Evolutionary conservation across 1,139 yeast genomes (phyloP), one percentile per base, ranked within the genome.

Genomic region (Diutina rugosa): DNA sequence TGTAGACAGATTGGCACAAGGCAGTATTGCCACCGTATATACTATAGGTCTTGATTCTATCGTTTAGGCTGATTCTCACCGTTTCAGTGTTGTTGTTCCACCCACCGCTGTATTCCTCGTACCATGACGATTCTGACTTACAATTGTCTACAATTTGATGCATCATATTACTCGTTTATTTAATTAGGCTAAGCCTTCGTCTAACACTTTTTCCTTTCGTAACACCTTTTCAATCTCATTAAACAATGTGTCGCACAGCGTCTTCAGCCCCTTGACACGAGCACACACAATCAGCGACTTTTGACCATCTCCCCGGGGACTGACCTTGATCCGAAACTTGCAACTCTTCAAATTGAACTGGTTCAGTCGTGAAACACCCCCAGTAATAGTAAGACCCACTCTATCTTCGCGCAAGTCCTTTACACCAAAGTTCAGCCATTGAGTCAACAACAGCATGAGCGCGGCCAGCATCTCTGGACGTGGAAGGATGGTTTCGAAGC

Each of bases 391-490:
- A 62, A 71, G 69, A 8, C 73, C 70, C 16, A 72, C 68, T 48
- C 74, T 72, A 62, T 78, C 79, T 56, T 79, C 71, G 55, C 71
- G 72, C 60, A 86, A 74, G 59, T 81, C 78, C 62, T 79, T 81
- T 64, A 86, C 70, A 8, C 93, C 91, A 64, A 85, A 85, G 61
- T 80, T 81, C 16, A 82, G 78, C 93, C 93, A 86, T 12, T 86
- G 82, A 56, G 70, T 73, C 62, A 86, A 72, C 59, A 85, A 76
- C 47, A 87, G 82, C 67, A 74, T 78, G 62, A 86, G 71, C 4
- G 90, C 90, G 48, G 82, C 79, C 56, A 79, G 77, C 77, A 85
- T 78, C 65, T 85, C 89, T 55, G 73, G 79, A 64, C 72, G 72
- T 21, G 79, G 76, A 58, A 80, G 69, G 44, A 77, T 73, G 1